Evolutionary conservation across 2,329 filamentous ascomycete species (phyloP), one percentile per base, ranked within the genome.

Genomic region (Hypoxylon sp.): DNA sequence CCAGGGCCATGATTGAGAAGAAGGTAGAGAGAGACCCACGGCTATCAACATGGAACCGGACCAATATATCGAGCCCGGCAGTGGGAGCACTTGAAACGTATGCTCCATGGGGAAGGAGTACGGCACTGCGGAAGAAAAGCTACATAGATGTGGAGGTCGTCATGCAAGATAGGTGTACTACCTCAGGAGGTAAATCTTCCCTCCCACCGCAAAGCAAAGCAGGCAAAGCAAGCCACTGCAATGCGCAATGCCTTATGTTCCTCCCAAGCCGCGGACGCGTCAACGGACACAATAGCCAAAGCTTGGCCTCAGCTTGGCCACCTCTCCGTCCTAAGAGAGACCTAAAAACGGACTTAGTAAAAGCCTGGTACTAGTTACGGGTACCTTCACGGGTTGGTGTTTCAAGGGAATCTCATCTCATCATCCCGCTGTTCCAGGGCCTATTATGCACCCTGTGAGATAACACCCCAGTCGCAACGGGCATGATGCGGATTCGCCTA

Each of bases 41-140:
- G 40, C 51, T 56, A 51, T 65, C 42, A 56, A 66, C 60, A 61
- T 68, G 68, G 61, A 66, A 71, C 66, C 30, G 63, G 51, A 6
- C 44, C 55, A 65, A 61, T 68, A 56, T 68, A 61, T 70, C 62
- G 56, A 66, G 64, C 46, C 59, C 68, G 68, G 67, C 68, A 70
- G 64, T 72, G 68, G 35, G 57, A 66, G 49, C 44, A 61, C 56
- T 66, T 70, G 67, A 68, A 72, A 72, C 67, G 60, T 58, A 66
- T 55, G 68, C 70, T 72, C 68, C 68, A 70, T 68, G 64, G 68
- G 64, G 68, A 68, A 70, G 64, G 70, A 68, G 59, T 60, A 64
- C 59, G 56, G 64, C 67, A 60, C 62, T 33, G 66, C 55, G 62
- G 69, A 50, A 69, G 58, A 64, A 51, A 49, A 37, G 11, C 7